Base-by-base conservation (phyloP, 306 rosid species). In the Cicer pinnatifidum region DNA sequence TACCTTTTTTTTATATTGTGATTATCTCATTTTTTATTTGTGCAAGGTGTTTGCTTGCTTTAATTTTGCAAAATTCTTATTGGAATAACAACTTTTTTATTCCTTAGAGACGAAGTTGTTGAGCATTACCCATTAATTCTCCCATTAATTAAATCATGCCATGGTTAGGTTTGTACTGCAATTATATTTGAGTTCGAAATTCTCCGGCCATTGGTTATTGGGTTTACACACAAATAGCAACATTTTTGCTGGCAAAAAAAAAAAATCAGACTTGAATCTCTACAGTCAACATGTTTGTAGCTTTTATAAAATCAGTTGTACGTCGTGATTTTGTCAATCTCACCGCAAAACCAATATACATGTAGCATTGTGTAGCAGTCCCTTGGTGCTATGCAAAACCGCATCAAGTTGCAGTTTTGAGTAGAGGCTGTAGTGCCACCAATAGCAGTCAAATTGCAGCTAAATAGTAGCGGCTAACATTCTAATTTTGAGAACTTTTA, bases 31-130 rank as follows among this genome's bases (percentile, higher is more conserved):
- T 75, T 60, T 61, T 46, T 38, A 23, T 38, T 59, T 73, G 16
- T 58, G 84, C 67, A 48, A 64, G 84, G 60, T 75, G 76, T 68
- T 75, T 75, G 16, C 81, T 52, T 47, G 50, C 53, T 23, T 13
- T 15, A 41, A 52, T 53, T 75, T 40, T 17, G 16, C 46, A 5
- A 15, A 37, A 3, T 9, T 62, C 41, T 9, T 19, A 11, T 19
- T 57, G 20, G 12, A 44, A 15, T 44, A 19, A 57, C 41, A 8
- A n/a, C 57, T 10, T 35, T 43, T 52, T 33, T 71, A 11, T 59
- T 51, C 63, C 46, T 50, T 12, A 45, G 52, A 56, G 9, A 45
- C 41, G 5, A 8, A 75, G 60, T 43, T 65, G 17, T 23, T 46
- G 11, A 48, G 70, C 17, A 3, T 2, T 47, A 68, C 52, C 16